phyloP scores from a whole-genome alignment of 306 rosid genomes.

The Citrullus amarus region DNA sequence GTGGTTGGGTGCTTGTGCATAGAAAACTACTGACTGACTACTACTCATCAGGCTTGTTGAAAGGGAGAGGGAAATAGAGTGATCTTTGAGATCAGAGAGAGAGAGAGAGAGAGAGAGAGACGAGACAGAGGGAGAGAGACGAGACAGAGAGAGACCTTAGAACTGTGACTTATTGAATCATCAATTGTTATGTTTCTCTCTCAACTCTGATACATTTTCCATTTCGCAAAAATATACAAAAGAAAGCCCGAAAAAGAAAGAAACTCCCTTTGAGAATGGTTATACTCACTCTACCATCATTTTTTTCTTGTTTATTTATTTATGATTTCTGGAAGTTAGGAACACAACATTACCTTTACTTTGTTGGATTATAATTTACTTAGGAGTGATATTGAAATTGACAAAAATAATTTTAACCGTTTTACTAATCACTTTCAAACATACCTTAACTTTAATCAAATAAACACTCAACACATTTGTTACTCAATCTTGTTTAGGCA shows the following conservation, averaged over 20 bases:
- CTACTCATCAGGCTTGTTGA: not conserved
- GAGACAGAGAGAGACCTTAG: not conserved
- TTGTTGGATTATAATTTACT: too few species aligned
- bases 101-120: not conserved
- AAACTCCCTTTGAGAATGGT: not conserved
- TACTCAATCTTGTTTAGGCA: not conserved
- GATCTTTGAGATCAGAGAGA: not conserved
- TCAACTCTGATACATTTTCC: not conserved
- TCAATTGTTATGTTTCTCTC: not conserved
- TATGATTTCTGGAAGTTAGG: too few species aligned
- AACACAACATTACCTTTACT: too few species aligned
- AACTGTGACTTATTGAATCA: not conserved
- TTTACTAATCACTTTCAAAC: too few species aligned
- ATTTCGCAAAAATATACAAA: not conserved
- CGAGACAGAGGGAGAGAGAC: not conserved
- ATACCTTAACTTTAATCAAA: too few species aligned
- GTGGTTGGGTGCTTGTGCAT: conserved; percentile 4
- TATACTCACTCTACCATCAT: not conserved
- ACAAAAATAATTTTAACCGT: too few species aligned
- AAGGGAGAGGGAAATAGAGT: not conserved
- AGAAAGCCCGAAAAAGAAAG: too few species aligned
- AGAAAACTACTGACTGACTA: not conserved
- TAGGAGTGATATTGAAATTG: too few species aligned
- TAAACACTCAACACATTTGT: too few species aligned
- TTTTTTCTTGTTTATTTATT: too few species aligned